phyloP scores from a whole-genome alignment of 768 basidiomycete species.

The Suillus subaureus region DNA sequence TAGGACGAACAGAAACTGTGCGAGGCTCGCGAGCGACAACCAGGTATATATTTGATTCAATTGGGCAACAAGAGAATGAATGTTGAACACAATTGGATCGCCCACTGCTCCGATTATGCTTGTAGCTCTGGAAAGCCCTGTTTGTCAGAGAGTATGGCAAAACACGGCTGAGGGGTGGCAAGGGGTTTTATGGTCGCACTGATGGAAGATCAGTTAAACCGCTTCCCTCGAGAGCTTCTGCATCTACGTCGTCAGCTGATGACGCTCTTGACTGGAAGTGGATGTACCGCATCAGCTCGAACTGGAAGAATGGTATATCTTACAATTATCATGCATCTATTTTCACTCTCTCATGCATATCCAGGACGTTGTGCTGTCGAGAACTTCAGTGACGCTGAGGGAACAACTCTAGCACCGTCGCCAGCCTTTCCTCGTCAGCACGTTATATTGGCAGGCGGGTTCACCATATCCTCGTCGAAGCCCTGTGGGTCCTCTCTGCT shows the following conservation, averaged over 20 bases:
- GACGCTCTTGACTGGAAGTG: constrained; percentile 69
- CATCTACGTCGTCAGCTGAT: constrained; percentile 25
- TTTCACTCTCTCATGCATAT: constrained; percentile 24
- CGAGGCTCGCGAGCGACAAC: constrained; percentile 65
- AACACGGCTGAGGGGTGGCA: constrained; percentile 64
- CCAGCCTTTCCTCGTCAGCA: constrained; percentile 32
- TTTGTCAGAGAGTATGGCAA: constrained; percentile 70
- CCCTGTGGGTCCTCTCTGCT: constrained; percentile 13
- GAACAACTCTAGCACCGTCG: constrained; percentile 8
- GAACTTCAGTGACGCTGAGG: constrained; percentile 27
- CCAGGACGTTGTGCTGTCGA: constrained; percentile 66
- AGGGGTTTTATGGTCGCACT: constrained; percentile 56
- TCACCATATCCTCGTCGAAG: constrained; percentile 53
- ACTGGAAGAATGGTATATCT: constrained; percentile 74
- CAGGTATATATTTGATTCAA: constrained; percentile 47
- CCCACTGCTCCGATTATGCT: constrained; percentile 4
- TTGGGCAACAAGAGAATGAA: constrained; percentile 8
- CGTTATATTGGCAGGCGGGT: constrained; percentile 59
- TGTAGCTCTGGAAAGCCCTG: constrained; percentile 66
- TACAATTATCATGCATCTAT: constrained; percentile 13
- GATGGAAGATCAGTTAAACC: constrained; percentile 63
- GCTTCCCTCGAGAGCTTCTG: constrained; percentile 53
- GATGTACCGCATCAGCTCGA: constrained; percentile 85
- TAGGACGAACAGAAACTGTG: constrained; percentile 64
- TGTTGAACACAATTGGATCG: constrained; percentile 21